A percentile compares a stretch with the other conserved stretches of the same genome.
Conservation (phyloP, 169 alveolate genomes). For the Theileria parva region DNA sequence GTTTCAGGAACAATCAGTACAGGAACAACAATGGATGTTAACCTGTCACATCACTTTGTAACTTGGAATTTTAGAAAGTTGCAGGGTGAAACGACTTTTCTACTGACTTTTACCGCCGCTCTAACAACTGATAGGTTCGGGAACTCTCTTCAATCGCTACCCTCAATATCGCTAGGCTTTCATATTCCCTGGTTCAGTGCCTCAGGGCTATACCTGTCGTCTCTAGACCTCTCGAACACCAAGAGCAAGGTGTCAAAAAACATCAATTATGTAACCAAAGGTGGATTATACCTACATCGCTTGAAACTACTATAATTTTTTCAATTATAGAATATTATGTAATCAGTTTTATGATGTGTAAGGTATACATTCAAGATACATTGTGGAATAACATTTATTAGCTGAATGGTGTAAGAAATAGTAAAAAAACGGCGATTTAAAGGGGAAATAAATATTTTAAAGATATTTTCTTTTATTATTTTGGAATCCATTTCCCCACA, state of each 20-base stretch:
- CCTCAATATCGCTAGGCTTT: constrained; percentile 26
- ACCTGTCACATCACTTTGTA: constrained; percentile 25
- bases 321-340: background rate
- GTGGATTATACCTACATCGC: constrained; percentile 19
- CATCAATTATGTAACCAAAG: constrained; percentile 23
- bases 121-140: constrained; percentile 17
- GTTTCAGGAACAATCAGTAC: constrained; percentile 18
- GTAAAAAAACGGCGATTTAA: background rate
- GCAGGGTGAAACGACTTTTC: constrained; percentile 15
- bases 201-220: constrained; percentile 41
- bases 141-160: background rate
- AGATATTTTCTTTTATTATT: background rate
- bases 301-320: background rate
- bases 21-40: constrained; percentile 19
- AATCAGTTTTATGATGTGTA: background rate
- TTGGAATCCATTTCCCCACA: background rate
- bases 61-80: constrained; percentile 48
- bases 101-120: constrained; percentile 26
- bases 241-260: constrained; percentile 13
- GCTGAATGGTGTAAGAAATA: background rate
- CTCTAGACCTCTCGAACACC: constrained; percentile 19
- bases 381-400: no score
- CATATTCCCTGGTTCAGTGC: constrained; percentile 28
- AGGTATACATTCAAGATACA: background rate
- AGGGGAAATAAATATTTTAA: background rate